Base-by-base conservation (phyloP, 108 stramenopile species). In the Mediolabrus comicus region DNA sequence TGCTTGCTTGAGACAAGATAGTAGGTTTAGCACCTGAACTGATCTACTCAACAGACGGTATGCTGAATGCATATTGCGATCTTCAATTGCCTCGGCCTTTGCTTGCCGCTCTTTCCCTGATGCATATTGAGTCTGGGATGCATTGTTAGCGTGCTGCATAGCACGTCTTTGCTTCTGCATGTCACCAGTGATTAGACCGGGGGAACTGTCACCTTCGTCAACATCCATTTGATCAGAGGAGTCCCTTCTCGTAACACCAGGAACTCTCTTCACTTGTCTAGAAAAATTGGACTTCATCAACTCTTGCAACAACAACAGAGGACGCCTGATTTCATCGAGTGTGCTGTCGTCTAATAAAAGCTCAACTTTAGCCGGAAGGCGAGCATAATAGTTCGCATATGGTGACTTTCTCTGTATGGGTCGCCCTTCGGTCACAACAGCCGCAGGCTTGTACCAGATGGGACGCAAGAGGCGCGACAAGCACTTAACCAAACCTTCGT, bases 381-480 rank as follows among this genome's bases (percentile, higher is more conserved):
- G 39, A 16, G 73, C 62, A 12, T 74, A 74, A 38, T 79, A 74
- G 38, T 76, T 79, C 3, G 84, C 54, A 19, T 79, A 67, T 25
- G 70, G 51, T 34, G 83, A 70, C 26, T 63, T 62, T 34, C 52
- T 58, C 11, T 68, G 67, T 46, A 86, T 67, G 12, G 66, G 78
- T 16, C 66, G 53, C 12, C 93, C 93, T 67, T 92, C 93, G 1
- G 91, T 94, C 8, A 92, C 91, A 16, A 94, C 90, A 32, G 91
- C 94, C 8, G 81, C 83, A 9, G 91, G 86, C 74, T 94, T 95
- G 69, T 83, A 76, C 96, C 93, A 96, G 53, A 94, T 62, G 26
- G 94, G 96, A 19, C 96, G 88, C 30, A 97, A 56, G 4, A 92
- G 79, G 31, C 96, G 86, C 27, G 89, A 81, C 3, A 84, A 57